These are phyloP conservation scores for Backusella macrospora DNA, from an alignment of 192 early-diverging fungal species.

Conservation along the genomic window DNA sequence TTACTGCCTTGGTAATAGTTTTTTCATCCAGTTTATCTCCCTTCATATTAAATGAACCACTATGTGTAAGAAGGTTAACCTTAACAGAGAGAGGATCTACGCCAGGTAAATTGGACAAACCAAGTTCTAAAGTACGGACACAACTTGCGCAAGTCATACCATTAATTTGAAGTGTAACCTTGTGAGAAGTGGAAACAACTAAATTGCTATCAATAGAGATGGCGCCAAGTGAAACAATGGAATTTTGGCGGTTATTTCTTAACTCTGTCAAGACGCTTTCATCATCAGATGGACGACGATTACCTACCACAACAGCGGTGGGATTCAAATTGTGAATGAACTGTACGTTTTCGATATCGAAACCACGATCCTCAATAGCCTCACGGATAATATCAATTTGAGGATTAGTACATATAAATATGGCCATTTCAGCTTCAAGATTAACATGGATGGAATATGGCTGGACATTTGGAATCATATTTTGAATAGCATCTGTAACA, in stretches of 20 bases:
- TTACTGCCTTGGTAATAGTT: constrained; percentile 19
- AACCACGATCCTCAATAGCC: constrained; percentile 69
- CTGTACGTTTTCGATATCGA: constrained; percentile 47
- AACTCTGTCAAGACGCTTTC: background rate
- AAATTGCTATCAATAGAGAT: constrained; percentile 14
- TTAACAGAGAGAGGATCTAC: constrained; percentile 62
- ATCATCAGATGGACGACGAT: background rate
- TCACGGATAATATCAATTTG: constrained; percentile 29
- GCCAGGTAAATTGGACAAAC: constrained; percentile 59
- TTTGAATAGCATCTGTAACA: constrained; percentile 58
- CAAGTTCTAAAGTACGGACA: constrained; percentile 82
- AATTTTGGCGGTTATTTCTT: background rate
- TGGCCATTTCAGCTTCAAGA: constrained; percentile 43
- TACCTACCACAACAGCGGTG: background rate
- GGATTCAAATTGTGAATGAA: constrained; percentile 32
- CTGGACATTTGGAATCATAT: constrained; percentile 50
- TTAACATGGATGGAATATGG: constrained; percentile 48
- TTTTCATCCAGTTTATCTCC: constrained; percentile 21
- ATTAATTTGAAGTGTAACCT: constrained; percentile 61
- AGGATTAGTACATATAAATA: constrained; percentile 26
- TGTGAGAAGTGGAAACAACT: background rate
- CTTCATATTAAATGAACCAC: constrained; percentile 51
- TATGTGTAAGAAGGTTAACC: constrained; percentile 85
- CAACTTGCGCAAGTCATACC: constrained; percentile 98
- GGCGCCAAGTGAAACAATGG: constrained; percentile 8